Base-by-base conservation (phyloP, 106 monocot species). In the Dendrobium nobile region DNA sequence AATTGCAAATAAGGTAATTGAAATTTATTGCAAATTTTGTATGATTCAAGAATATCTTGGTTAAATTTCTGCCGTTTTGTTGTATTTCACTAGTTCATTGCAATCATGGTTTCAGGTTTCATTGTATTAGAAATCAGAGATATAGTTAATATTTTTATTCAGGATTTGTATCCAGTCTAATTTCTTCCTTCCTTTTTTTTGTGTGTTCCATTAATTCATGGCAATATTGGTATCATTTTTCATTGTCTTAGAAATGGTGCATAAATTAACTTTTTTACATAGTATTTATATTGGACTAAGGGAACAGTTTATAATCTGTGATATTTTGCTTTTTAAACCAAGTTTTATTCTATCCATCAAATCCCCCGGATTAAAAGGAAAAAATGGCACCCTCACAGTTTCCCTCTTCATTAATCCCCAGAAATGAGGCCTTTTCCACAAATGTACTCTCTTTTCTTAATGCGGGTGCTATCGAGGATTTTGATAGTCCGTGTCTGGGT, bases 1-100 rank as follows among this genome's bases (percentile, higher is more conserved):
- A 90, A 88, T 98, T 85, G 94, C 98, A 86, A 98, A 95, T 83
- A 98, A 98, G 98, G 98, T 93, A 88, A 17, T 74, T 43, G 74
- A 20, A 74, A 19, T 37, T 70, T 51, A 51, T 45, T 51, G 51
- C 51, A 51, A 51, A 13, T 27, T 72, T 72, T 28, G 13, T 33
- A 72, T 72, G 2, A 13, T 16, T 72, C 27, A 33, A 33, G 22
- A 37, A 31, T 37, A 72, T 72, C 72, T 72, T 7, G 7, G 64
- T 65, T 13, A 15, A 37, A 72, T 72, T 40, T 40, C 72, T 72
- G 4, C 40, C 15, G 16, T 72, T 40, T 51, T 2, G 40, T 37
- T 37, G 24, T 16, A 16, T 37, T 72, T 37, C 40, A 65, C 64
- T 26, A 65, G 64, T 26, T 65, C 24, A 26, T 64, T n/a, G 6